Conservation (phyloP, 2,329 filamentous ascomycete species). For the Sporothrix protearum region DNA sequence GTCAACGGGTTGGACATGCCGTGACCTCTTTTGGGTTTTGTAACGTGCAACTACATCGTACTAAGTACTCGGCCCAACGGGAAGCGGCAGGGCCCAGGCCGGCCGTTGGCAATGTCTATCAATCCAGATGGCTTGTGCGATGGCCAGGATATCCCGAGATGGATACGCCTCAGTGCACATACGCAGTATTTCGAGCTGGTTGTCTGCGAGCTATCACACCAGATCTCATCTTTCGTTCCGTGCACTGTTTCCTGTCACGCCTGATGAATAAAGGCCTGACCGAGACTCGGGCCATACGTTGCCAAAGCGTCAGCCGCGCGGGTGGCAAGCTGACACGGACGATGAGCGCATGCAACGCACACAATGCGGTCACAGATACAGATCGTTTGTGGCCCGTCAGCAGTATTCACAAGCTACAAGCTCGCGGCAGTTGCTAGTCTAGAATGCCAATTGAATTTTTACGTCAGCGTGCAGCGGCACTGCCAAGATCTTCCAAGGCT, state of each 20-base stretch:
- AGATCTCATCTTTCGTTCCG: not conserved
- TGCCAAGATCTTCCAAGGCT: slow-evolving; percentile 6
- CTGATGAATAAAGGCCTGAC: not conserved
- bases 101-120: slow-evolving; percentile 4
- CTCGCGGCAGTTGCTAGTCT: not conserved
- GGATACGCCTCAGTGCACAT: not conserved
- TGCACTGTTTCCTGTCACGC: not conserved
- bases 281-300: slow-evolving; percentile 1
- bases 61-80: slow-evolving; percentile 2
- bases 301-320: slow-evolving; percentile 3
- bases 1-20: slow-evolving; percentile 2
- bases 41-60: not conserved
- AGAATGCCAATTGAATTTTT: not conserved
- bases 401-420: not conserved
- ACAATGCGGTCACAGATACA: not conserved
- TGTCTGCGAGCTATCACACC: not conserved
- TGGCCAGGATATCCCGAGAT: not conserved
- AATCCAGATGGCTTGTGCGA: not conserved
- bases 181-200: not conserved
- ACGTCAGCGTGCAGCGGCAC: not conserved
- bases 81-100: not conserved
- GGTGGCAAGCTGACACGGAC: not conserved
- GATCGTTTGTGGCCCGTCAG: not conserved
- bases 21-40: not conserved
- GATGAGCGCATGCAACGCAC: not conserved